A percentile compares a stretch with the other conserved stretches of the same genome.
phyloP scores from a whole-genome alignment of 2,329 filamentous ascomycete genomes.

The Xylariaceae sp. region DNA sequence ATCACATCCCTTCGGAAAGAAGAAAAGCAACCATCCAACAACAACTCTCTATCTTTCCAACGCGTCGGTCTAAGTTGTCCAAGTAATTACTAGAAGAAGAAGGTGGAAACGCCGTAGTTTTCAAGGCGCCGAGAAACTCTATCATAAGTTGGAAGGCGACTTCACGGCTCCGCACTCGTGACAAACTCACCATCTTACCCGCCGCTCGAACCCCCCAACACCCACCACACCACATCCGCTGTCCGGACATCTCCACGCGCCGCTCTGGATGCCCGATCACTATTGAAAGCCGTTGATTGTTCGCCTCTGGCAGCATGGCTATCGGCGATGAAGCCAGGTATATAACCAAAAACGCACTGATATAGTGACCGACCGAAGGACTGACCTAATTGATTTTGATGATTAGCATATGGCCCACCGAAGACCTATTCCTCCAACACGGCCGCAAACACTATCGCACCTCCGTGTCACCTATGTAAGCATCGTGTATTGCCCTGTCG shows the following conservation, averaged over 20 bases:
- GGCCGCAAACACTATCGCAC: constrained; percentile 66
- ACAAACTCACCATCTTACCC: neutral
- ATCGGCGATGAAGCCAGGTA: constrained; percentile 52
- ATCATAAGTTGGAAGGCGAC: neutral
- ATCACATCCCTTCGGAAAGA: too few relatives aligned
- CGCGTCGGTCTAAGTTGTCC: too few relatives aligned
- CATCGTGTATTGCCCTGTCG: constrained; percentile 16
- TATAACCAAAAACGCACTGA: constrained; percentile 1
- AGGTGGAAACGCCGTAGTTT: too few relatives aligned
- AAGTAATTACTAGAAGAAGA: too few relatives aligned
- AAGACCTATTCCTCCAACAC: constrained; percentile 57
- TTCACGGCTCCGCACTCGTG: neutral
- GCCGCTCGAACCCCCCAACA: neutral
- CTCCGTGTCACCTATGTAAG: constrained; percentile 62
- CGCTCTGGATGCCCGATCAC: too few relatives aligned
- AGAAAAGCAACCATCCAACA: too few relatives aligned
- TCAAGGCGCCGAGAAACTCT: too few relatives aligned
- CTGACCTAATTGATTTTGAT: constrained; percentile 7
- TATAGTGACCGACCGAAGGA: too few relatives aligned
- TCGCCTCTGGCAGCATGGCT: constrained; percentile 45
- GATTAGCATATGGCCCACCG: constrained; percentile 60
- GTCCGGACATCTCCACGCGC: too few relatives aligned
- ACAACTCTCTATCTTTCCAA: too few relatives aligned
- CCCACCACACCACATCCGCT: neutral
- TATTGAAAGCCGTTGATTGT: too few relatives aligned